These are phyloP conservation scores for Tuber indicum DNA, from an alignment of 495 filamentous ascomycete species.

Conservation along the genomic window DNA sequence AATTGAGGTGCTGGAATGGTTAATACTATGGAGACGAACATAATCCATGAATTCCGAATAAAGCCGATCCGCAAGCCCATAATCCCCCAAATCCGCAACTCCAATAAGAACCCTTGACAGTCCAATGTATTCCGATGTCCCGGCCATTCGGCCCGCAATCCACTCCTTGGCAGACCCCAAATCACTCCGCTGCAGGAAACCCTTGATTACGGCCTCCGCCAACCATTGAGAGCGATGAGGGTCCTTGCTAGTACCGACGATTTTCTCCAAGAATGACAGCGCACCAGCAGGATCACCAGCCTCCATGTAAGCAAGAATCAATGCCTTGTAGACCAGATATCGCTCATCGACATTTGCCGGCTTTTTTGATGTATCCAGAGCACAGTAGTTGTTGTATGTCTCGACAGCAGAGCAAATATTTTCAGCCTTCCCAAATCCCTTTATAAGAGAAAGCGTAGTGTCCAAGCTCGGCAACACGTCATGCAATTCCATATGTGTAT, in stretches of 20 bases:
- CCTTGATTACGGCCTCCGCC: constrained; percentile 64
- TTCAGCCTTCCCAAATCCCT: constrained; percentile 71
- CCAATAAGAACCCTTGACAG: constrained; percentile 42
- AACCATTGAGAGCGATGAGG: constrained; percentile 52
- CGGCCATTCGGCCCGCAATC: constrained; percentile 25
- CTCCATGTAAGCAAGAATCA: constrained; percentile 77
- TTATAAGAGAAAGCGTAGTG: constrained; percentile 87
- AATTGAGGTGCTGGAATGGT: constrained; percentile 49
- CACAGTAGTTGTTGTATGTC: constrained; percentile 68
- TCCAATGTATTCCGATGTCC: constrained; percentile 17
- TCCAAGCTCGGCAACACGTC: constrained; percentile 65
- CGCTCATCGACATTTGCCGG: constrained; percentile 68
- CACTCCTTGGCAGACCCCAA: constrained; percentile 32
- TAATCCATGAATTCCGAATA: constrained; percentile 50
- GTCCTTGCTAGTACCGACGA: constrained; percentile 57
- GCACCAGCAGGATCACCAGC: constrained; percentile 72
- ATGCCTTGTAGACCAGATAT: constrained; percentile 73
- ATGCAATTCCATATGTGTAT: constrained; percentile 77
- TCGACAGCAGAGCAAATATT: constrained; percentile 87
- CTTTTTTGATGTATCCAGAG: constrained; percentile 63
- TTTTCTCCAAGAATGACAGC: constrained; percentile 71
- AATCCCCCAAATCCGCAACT: constrained; percentile 75
- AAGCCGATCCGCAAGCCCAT: constrained; percentile 51
- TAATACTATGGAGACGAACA: constrained; percentile 52
- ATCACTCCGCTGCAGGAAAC: constrained; percentile 56